These are phyloP conservation scores for Paecilomyces fulvus DNA, from an alignment of 2,329 filamentous ascomycete species.

Conservation along the genomic window DNA sequence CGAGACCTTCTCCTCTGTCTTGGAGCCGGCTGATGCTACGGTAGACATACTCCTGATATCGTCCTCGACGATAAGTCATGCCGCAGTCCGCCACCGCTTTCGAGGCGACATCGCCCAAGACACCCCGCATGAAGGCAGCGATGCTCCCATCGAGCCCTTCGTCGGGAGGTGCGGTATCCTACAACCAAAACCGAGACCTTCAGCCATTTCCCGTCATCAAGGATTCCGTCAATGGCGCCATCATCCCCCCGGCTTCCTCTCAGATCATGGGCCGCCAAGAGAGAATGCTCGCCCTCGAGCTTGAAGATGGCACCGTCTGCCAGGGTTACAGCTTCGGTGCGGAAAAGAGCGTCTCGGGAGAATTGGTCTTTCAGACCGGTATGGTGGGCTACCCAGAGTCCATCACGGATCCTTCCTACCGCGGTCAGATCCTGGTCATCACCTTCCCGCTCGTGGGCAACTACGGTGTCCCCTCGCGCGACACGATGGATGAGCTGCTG, in stretches of 20 bases:
- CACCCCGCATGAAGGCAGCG: constrained; percentile 8
- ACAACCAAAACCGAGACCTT: constrained; percentile 24
- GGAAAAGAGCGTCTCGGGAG: constrained; percentile 85
- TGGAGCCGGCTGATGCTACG: constrained; percentile 30
- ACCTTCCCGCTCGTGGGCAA: constrained; percentile 95
- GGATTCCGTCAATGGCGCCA: constrained; percentile 22
- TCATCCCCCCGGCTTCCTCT: constrained; percentile 52
- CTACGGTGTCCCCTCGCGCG: constrained; percentile 88
- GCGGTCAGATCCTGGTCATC: constrained; percentile 90
- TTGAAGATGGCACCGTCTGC: constrained; percentile 83
- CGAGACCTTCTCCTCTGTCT: constrained; percentile 14
- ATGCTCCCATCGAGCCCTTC: constrained; percentile 31
- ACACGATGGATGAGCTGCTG: constrained; percentile 75
- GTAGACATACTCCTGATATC: constrained; percentile 25
- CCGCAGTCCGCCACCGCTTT: constrained; percentile 20
- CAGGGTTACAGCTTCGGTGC: constrained; percentile 96
- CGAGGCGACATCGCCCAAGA: constrained; percentile 15
- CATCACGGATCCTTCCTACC: constrained; percentile 79
- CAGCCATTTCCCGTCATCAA: constrained; percentile 20
- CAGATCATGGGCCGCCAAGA: constrained; percentile 46
- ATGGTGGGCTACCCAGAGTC: constrained; percentile 99
- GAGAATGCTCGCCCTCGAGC: constrained; percentile 73
- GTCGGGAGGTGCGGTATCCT: constrained; percentile 32
- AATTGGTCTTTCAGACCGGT: constrained; percentile 98
- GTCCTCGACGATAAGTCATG: constrained; percentile 24